Conservation (phyloP, 1,139 yeast species). For the Torulaspora pretoriensis region DNA sequence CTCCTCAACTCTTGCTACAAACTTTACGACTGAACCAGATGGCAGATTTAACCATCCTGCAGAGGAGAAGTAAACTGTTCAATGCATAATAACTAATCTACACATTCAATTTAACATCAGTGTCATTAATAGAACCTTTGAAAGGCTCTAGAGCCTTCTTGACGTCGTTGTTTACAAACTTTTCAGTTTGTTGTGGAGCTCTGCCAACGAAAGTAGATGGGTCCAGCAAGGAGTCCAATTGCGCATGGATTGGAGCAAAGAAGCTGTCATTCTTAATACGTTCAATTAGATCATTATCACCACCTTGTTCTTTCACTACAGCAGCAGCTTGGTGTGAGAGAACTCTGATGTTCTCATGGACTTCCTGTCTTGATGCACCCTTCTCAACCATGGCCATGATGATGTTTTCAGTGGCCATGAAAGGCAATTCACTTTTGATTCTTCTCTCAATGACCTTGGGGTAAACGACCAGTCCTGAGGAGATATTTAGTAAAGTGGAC, state of each 20-base stretch:
- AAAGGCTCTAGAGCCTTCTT: conserved; percentile 75
- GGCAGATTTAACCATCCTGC: not conserved
- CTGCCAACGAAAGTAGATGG: conserved; percentile 97
- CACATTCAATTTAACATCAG: conserved; percentile 60
- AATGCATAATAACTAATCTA: conserved; percentile 26
- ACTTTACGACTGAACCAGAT: not conserved
- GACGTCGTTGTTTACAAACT: conserved; percentile 81
- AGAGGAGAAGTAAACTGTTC: not conserved
- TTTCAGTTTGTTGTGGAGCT: conserved; percentile 97
- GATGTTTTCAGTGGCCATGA: conserved; percentile 99
- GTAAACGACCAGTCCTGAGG: conserved; percentile 93
- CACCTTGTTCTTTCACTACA: conserved; percentile 97
- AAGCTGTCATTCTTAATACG: conserved; percentile 74
- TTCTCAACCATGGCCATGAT: conserved; percentile 99
- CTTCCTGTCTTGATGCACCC: conserved; percentile 97
- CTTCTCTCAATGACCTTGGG: conserved; percentile 98
- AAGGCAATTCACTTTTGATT: conserved; percentile 90
- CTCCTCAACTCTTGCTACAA: conserved; percentile 35
- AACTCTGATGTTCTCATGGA: conserved; percentile 97
- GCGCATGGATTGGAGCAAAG: conserved; percentile 85
- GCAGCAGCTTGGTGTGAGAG: conserved; percentile 96
- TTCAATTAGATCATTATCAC: conserved; percentile 94
- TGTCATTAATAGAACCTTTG: conserved; percentile 54
- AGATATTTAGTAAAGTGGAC: conserved; percentile 84
- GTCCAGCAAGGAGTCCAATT: conserved; percentile 74